Evolutionary conservation across 306 rosid genomes (phyloP), one percentile per base, ranked within the genome.

Genomic region (Vigna reflexopilosa): DNA sequence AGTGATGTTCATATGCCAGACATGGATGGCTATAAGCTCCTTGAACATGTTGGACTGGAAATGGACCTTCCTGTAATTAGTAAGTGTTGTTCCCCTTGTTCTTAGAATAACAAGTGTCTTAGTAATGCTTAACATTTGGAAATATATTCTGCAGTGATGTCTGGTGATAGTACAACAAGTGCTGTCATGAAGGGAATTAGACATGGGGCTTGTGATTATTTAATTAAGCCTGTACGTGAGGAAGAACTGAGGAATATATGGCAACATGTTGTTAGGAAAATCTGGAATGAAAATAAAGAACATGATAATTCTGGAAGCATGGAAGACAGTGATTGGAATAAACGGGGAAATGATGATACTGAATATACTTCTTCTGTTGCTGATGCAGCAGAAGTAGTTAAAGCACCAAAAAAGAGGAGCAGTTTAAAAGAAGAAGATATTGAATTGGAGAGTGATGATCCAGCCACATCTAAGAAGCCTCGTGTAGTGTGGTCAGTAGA

Each of bases 1-100:
- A 89, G 97, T 68, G 97, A 93, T 77, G 94, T 93, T 77, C 90
- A 93, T 58, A 90, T 93, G 97, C 96, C 96, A 38, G 93, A 85
- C 50, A 89, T 93, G 91, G 91, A 93, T 80, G 97, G 94, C 12
- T 93, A 82, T 81, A 87, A 86, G 45, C 93, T 93, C 63, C 91
- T 93, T 69, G 91, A 93, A 66, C 90, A 55, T 62, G 86, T 93
- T 82, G 93, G 91, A 59, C 87, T 89, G 77, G 96, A 89, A 80
- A 90, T 93, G 91, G 91, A 90, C 80, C 93, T 93, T 80, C 96
- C 94, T 71, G 93, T 90, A 65, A 87, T 90, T 56, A 89, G 98
- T 93, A 85, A 86, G 94, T 78, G 63, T 16, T 1, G 20, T 63
- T 45, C 50, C 57, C 72, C 66, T 61, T 78, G 67, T 69, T 56